Evolutionary conservation across 2,329 filamentous ascomycete genomes (phyloP).

Genomic region (Ceratocystis eucalypticola): DNA sequence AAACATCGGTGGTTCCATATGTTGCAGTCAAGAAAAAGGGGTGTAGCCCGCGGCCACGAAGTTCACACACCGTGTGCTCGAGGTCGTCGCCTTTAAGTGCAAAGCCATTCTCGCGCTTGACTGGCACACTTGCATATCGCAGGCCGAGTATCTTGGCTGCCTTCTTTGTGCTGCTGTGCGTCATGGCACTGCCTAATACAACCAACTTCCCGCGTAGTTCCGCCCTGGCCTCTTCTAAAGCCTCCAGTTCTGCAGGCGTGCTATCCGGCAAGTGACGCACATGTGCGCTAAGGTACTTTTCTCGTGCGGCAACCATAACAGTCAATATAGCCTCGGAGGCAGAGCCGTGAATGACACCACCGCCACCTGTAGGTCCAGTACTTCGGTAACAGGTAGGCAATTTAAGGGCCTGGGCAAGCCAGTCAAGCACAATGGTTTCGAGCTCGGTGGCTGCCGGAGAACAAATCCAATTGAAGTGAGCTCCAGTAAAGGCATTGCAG

Average conservation of each 20-base stretch:
- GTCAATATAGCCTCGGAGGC: constrained; percentile 81
- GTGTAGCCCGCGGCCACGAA: constrained; percentile 55
- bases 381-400: constrained; percentile 64
- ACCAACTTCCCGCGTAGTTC: constrained; percentile 50
- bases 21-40: constrained; percentile 80
- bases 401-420: constrained; percentile 63
- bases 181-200: constrained; percentile 62
- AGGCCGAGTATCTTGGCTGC: constrained; percentile 75
- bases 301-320: constrained; percentile 73
- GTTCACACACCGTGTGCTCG: constrained; percentile 46
- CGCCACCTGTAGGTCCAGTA: constrained; percentile 45
- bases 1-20: constrained; percentile 77
- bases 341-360: constrained; percentile 88
- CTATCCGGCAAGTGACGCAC: constrained; percentile 36
- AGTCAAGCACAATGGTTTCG: constrained; percentile 86
- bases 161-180: constrained; percentile 78
- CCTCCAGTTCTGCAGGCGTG: constrained; percentile 12
- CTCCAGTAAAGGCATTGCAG: constrained; percentile 72
- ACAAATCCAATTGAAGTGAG: constrained; percentile 96
- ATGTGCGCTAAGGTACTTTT: constrained; percentile 56
- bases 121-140: constrained; percentile 58
- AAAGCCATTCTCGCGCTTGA: constrained; percentile 49
- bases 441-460: constrained; percentile 84
- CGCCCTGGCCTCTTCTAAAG: constrained; percentile 53
- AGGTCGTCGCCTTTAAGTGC: constrained; percentile 55